These are phyloP conservation scores for Capronia americana DNA, from an alignment of 2,329 filamentous ascomycete genomes.

Conservation along the genomic window DNA sequence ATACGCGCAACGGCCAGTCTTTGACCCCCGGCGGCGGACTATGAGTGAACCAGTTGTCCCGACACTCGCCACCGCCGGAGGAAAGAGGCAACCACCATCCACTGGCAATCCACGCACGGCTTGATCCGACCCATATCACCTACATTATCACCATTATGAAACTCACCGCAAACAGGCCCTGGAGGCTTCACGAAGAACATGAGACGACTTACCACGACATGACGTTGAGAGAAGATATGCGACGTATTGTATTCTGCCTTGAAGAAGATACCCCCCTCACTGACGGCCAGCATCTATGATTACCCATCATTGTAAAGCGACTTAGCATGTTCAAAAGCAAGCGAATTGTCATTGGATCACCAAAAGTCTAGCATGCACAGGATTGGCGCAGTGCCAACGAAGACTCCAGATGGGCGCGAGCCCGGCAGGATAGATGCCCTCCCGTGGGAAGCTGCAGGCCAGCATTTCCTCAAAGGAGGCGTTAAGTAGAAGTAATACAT, in stretches of 20 bases:
- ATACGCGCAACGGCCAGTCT: slow-evolving; percentile 78
- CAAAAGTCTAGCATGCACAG: slow-evolving; percentile 12
- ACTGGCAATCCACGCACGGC: slow-evolving; percentile 24
- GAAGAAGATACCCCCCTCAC: slow-evolving; percentile 27
- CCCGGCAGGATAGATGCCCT: slow-evolving; percentile 14
- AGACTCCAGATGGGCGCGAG: slow-evolving; percentile 27
- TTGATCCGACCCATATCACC: slow-evolving; percentile 17
- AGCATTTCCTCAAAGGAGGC: neutral
- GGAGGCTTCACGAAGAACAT: slow-evolving; percentile 24
- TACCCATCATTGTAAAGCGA: slow-evolving; percentile 16
- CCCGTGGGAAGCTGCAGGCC: slow-evolving; percentile 20
- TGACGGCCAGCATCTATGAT: slow-evolving; percentile 13
- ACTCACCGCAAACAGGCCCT: slow-evolving; percentile 14
- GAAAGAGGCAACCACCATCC: slow-evolving; percentile 12
- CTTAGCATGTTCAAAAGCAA: slow-evolving; percentile 8
- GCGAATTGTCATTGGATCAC: slow-evolving; percentile 8
- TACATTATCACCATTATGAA: slow-evolving; percentile 6
- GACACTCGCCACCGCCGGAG: slow-evolving; percentile 34
- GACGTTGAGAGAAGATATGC: slow-evolving; percentile 16
- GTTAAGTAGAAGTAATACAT: slow-evolving; percentile 23
- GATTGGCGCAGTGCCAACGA: slow-evolving; percentile 12
- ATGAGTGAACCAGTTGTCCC: slow-evolving; percentile 46
- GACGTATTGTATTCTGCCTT: slow-evolving; percentile 8
- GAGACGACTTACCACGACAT: slow-evolving; percentile 17
- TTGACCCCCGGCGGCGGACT: slow-evolving; percentile 47